Percentiles rank a stretch among this genome's conserved stretches.
phyloP scores from a whole-genome alignment of 139 green algal species.

The Volvox africanus region DNA sequence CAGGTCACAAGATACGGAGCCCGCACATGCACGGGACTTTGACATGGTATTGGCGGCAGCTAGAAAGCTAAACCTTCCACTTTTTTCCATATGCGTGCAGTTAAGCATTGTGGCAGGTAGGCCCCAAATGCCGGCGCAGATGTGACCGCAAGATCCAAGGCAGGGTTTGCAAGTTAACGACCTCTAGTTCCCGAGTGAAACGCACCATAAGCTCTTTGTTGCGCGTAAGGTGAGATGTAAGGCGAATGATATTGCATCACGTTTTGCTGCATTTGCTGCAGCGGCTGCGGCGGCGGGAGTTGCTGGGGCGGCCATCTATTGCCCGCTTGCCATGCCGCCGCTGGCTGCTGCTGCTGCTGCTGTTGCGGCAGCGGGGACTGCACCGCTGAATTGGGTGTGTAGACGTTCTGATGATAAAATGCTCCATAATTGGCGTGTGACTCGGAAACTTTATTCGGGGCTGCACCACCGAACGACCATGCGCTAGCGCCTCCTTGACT shows the following conservation, averaged over 20 bases:
- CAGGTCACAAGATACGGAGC: too few relatives aligned
- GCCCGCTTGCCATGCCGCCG: constrained; percentile 2
- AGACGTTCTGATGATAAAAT: constrained; percentile 56
- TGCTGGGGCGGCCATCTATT: constrained; percentile 32
- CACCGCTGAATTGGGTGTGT: constrained; percentile 1
- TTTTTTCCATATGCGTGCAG: background rate
- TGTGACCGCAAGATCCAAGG: background rate
- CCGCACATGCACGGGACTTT: background rate
- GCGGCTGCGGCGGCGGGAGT: background rate
- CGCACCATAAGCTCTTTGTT: constrained; percentile 15
- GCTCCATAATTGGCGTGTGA: constrained; percentile 64
- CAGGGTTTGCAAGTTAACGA: background rate
- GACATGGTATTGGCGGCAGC: background rate
- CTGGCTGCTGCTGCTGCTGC: background rate
- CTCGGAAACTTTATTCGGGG: constrained; percentile 32
- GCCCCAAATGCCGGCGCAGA: background rate
- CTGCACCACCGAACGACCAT: background rate
- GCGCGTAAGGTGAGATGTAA: constrained; percentile 24
- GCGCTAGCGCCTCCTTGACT: constrained; percentile 29
- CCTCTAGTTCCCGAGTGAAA: background rate
- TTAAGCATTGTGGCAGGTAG: background rate
- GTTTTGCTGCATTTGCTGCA: background rate
- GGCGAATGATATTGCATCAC: constrained; percentile 15
- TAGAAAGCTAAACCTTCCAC: background rate
- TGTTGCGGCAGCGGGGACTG: constrained; percentile 15